Percentiles rank a stretch among this genome's conserved stretches.
Evolutionary conservation across 1,284 basidiomycete species (phyloP).

Genomic region (Puccinia brachypodii): DNA sequence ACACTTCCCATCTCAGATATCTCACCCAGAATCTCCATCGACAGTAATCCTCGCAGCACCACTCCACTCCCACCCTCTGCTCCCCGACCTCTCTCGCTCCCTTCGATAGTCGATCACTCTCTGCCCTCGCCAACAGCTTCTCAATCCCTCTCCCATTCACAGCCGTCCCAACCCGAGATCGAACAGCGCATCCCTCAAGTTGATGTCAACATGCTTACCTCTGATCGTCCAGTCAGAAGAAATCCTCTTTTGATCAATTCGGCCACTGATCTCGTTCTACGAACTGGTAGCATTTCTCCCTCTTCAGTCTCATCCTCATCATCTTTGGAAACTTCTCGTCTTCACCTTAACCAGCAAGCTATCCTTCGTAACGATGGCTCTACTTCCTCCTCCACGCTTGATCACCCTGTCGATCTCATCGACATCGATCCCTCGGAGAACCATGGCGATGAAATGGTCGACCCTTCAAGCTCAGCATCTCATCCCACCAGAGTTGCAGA

Average conservation of each 20-base stretch:
- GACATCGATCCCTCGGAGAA: neutral
- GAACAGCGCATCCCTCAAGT: neutral
- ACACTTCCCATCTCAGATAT: slow-evolving; percentile 35
- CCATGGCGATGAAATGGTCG: neutral
- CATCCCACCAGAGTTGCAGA: neutral
- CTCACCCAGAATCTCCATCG: slow-evolving; percentile 39
- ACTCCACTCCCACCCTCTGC: slow-evolving; percentile 28
- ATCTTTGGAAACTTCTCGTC: slow-evolving; percentile 31
- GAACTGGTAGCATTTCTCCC: slow-evolving; percentile 47
- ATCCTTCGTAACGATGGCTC: slow-evolving; percentile 26
- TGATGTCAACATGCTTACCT: neutral
- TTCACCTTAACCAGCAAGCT: slow-evolving; percentile 2
- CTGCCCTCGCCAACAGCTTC: neutral
- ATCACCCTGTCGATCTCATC: neutral
- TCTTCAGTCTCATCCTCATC: slow-evolving; percentile 47
- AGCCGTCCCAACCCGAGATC: neutral
- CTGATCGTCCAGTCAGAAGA: neutral
- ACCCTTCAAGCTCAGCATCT: neutral
- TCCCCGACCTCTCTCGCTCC: neutral
- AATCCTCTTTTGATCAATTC: slow-evolving; percentile 26
- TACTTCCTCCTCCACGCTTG: slow-evolving; percentile 7
- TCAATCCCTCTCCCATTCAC: neutral
- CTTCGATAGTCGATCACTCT: neutral
- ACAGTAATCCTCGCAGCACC: slow-evolving; percentile 45
- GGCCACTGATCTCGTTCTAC: slow-evolving; percentile 1